A percentile compares a stretch with the other conserved stretches of the same genome.
These are phyloP conservation scores for Daldinia eschscholtzii DNA, from an alignment of 2,329 filamentous ascomycete species.

Conservation along the genomic window DNA sequence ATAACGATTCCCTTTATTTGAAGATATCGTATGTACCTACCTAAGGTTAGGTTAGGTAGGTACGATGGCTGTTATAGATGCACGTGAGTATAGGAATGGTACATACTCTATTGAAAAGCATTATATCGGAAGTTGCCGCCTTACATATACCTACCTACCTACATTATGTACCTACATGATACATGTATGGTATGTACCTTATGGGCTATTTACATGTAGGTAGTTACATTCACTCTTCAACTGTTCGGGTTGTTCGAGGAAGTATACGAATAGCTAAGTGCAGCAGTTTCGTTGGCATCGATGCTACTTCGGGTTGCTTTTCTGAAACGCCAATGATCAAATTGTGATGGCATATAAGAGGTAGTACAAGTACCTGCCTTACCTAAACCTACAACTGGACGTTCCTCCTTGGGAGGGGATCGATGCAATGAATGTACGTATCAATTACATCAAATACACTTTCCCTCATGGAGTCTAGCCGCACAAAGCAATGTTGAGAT, in stretches of 20 bases:
- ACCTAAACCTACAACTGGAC: background rate
- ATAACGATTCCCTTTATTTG: background rate
- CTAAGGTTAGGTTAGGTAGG: background rate
- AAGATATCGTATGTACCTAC: background rate
- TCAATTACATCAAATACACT: background rate
- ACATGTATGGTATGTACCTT: background rate
- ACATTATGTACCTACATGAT: no score
- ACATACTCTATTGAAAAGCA: background rate
- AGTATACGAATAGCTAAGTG: slow-evolving; percentile 1
- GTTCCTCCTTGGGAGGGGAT: background rate
- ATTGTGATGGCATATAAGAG: slow-evolving; percentile 3
- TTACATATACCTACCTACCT: background rate
- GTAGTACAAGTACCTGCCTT: background rate
- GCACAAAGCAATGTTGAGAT: background rate
- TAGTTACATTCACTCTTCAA: slow-evolving; percentile 1
- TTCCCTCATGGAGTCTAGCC: background rate
- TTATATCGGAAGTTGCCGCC: background rate
- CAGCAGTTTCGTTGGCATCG: background rate
- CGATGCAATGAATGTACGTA: background rate
- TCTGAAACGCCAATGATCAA: background rate
- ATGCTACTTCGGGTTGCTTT: slow-evolving; percentile 4
- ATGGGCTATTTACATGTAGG: background rate
- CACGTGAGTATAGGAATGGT: background rate
- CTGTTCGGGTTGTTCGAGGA: slow-evolving; percentile 19
- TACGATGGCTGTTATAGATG: background rate